Conservation (phyloP, 352 stramenopile species). For the Pythium rhizo-oryzae region DNA sequence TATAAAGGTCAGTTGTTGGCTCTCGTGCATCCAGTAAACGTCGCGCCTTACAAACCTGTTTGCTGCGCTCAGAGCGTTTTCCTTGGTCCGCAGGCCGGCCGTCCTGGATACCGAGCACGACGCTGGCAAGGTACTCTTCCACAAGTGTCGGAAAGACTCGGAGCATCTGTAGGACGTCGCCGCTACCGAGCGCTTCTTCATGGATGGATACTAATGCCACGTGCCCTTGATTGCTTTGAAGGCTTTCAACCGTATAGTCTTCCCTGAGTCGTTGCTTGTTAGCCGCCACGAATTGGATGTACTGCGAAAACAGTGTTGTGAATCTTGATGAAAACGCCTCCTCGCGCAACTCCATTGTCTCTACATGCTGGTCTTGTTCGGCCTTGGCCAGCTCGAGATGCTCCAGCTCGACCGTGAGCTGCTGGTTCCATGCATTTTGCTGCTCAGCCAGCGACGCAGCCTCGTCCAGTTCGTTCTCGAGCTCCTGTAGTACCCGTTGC, state of each 20-base stretch:
- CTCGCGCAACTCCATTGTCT: conserved; percentile 22
- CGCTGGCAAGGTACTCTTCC: conserved; percentile 33
- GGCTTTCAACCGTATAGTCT: neutral
- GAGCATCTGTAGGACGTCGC: conserved; percentile 46
- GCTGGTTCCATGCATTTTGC: conserved; percentile 34
- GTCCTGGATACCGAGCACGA: conserved; percentile 4
- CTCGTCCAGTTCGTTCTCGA: conserved; percentile 31
- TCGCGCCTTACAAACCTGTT: conserved; percentile 2
- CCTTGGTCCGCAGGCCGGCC: neutral
- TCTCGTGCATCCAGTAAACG: neutral
- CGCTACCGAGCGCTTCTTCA: conserved; percentile 20
- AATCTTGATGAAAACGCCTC: conserved; percentile 26
- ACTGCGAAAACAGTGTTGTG: conserved; percentile 31
- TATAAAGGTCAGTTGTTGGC: neutral
- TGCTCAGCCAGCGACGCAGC: conserved; percentile 27
- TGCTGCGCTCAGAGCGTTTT: neutral
- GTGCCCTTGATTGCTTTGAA: neutral
- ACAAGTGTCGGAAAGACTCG: conserved; percentile 54
- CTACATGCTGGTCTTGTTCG: conserved; percentile 25
- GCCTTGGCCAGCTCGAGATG: conserved; percentile 23
- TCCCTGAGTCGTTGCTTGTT: conserved; percentile 19
- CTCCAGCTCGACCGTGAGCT: conserved; percentile 26
- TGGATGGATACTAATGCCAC: conserved; percentile 12
- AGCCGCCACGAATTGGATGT: conserved; percentile 22
- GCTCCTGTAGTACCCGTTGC: conserved; percentile 11